These are phyloP conservation scores for Hagleromyces aurorensis DNA, from an alignment of 805 yeast species.

Conservation along the genomic window DNA sequence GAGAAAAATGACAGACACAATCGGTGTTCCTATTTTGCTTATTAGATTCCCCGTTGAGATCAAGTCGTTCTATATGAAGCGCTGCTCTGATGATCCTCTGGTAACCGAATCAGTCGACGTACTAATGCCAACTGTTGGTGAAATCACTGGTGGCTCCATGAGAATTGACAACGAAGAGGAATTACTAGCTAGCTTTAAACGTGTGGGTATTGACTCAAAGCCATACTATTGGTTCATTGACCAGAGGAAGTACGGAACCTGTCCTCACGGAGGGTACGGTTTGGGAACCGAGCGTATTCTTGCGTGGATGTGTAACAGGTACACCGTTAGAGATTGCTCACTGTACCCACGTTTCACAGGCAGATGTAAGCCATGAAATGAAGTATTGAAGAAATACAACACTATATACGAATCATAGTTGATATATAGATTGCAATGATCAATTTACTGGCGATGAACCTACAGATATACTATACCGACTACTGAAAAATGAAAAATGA, in stretches of 20 bases:
- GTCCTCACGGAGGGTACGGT: constrained; percentile 99
- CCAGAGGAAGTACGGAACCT: constrained; percentile 93
- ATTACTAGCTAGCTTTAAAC: constrained; percentile 80
- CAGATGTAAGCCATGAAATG: constrained; percentile 80
- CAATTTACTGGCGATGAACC: too few relatives aligned
- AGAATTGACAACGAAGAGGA: constrained; percentile 81
- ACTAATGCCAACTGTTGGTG: constrained; percentile 98
- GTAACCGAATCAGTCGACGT: constrained; percentile 98
- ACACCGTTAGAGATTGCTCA: constrained; percentile 96
- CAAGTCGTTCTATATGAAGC: constrained; percentile 97
- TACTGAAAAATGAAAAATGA: too few relatives aligned
- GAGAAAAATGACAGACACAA: constrained; percentile 94
- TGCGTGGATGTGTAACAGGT: constrained; percentile 97
- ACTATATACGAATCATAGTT: neutral
- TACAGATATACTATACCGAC: too few relatives aligned
- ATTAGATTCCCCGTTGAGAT: constrained; percentile 94
- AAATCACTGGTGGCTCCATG: constrained; percentile 98
- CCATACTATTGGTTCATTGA: constrained; percentile 96
- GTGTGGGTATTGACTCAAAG: constrained; percentile 78
- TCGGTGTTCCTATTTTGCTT: constrained; percentile 86
- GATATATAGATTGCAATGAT: constrained; percentile 1
- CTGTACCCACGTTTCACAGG: constrained; percentile 97
- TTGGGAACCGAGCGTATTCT: constrained; percentile 95
- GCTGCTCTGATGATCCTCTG: constrained; percentile 79
- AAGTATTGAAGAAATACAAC: constrained; percentile 1